Conservation (phyloP, 495 filamentous ascomycete genomes). For the Xylaria nigripes region DNA sequence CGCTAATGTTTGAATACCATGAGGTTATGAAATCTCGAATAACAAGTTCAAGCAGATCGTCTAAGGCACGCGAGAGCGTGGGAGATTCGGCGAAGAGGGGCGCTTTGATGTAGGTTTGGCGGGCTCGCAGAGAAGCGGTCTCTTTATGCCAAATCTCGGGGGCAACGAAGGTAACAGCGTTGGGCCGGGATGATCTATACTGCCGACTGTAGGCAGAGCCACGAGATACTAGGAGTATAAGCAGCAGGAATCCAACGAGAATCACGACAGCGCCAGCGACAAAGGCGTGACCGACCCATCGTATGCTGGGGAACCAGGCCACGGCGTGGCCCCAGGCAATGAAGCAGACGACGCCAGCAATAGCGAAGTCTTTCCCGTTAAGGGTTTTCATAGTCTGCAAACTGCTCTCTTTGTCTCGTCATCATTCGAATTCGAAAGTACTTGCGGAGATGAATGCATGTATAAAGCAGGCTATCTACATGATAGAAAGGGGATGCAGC, state of each 20-base stretch:
- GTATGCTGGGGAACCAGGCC: constrained; percentile 68
- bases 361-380: constrained; percentile 62
- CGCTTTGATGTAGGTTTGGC: constrained; percentile 41
- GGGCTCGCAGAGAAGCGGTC: constrained; percentile 47
- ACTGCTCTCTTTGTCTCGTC: constrained; percentile 28
- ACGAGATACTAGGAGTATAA: constrained; percentile 55
- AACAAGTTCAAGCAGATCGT: constrained; percentile 69
- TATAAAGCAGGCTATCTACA: neutral
- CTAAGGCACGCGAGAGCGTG: constrained; percentile 69
- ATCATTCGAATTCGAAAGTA: constrained; percentile 27
- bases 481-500: neutral
- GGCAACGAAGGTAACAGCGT: constrained; percentile 52
- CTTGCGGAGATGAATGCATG: neutral
- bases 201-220: constrained; percentile 36
- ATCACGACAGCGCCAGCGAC: constrained; percentile 53
- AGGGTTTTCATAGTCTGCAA: constrained; percentile 60
- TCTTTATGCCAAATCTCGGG: constrained; percentile 61
- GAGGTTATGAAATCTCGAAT: constrained; percentile 76
- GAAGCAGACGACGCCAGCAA: constrained; percentile 63
- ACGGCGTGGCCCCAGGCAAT: constrained; percentile 79
- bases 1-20: constrained; percentile 86
- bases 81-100: constrained; percentile 73
- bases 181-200: constrained; percentile 32
- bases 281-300: constrained; percentile 75
- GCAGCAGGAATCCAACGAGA: constrained; percentile 42